Conservation (phyloP, 1,284 basidiomycete species). For the Ganoderma meredithae region DNA sequence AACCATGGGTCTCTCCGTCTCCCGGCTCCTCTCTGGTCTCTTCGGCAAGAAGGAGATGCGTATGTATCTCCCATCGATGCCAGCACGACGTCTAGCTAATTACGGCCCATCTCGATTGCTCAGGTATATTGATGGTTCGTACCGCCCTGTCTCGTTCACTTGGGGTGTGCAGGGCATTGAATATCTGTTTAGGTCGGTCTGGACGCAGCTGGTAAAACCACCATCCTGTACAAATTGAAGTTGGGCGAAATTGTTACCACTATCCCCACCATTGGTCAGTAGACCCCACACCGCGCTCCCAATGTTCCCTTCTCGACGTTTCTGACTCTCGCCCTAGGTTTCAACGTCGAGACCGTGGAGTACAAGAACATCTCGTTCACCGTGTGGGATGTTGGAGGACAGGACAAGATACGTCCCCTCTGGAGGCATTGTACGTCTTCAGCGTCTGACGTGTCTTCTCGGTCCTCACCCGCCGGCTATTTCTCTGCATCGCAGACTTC, state of each 20-base stretch:
- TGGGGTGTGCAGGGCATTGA: conserved; percentile 15
- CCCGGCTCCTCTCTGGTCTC: conserved; percentile 83
- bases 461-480: conserved; percentile 17
- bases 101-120: conserved; percentile 29
- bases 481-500: conserved; percentile 77
- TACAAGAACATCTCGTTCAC: conserved; percentile 95
- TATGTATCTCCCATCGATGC: conserved; percentile 54
- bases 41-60: conserved; percentile 99
- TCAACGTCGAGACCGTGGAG: conserved; percentile 97
- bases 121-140: conserved; percentile 80
- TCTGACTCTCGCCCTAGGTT: conserved; percentile 60
- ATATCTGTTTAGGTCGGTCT: conserved; percentile 84
- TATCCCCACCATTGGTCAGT: conserved; percentile 97
- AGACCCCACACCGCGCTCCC: conserved; percentile 19
- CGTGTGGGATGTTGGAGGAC: conserved; percentile 91
- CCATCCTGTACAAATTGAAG: conserved; percentile 98
- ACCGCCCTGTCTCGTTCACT: conserved; percentile 20
- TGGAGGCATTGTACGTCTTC: conserved; percentile 95
- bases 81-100: conserved; percentile 35
- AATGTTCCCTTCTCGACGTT: conserved; percentile 11
- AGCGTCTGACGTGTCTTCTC: conserved; percentile 33
- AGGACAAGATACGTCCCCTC: conserved; percentile 88
- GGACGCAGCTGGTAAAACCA: conserved; percentile 97
- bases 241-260: conserved; percentile 99
- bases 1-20: conserved; percentile 88